These are phyloP conservation scores for Penicillium janthinellum DNA, from an alignment of 2,329 filamentous ascomycete species.

Conservation along the genomic window DNA sequence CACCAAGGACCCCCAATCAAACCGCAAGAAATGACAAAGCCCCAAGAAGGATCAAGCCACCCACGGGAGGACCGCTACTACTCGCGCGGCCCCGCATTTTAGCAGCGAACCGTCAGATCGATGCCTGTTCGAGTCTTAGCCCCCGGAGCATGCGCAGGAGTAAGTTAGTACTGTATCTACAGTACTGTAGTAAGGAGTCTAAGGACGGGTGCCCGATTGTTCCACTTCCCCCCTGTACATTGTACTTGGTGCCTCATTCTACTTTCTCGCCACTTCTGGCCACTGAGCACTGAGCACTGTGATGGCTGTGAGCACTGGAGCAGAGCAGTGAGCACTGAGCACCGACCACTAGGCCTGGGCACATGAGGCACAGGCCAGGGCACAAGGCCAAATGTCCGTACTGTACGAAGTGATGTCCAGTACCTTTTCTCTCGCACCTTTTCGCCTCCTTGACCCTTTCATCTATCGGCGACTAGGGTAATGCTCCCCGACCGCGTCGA, in stretches of 20 bases:
- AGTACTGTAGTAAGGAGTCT: too few species aligned
- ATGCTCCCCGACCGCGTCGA: conserved; percentile 24
- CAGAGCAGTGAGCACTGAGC: not conserved
- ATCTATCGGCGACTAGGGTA: conserved; percentile 18
- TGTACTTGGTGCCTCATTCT: conserved; percentile 2
- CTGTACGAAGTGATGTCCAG: not conserved
- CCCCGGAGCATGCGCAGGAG: conserved; percentile 13
- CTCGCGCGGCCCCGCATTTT: conserved; percentile 19
- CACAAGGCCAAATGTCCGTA: not conserved
- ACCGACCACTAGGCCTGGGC: not conserved
- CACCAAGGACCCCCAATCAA: not conserved
- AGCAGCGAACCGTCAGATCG: conserved; percentile 17
- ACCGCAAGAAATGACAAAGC: not conserved
- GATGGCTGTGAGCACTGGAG: not conserved
- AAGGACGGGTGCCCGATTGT: conserved; percentile 18
- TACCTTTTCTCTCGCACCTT: not conserved
- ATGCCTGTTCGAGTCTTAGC: conserved; percentile 17
- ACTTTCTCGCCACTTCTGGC: not conserved
- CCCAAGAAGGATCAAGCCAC: not conserved
- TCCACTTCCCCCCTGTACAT: conserved; percentile 1
- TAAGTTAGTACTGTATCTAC: too few species aligned
- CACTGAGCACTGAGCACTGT: not conserved
- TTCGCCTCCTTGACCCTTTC: not conserved
- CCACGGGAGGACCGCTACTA: conserved; percentile 3
- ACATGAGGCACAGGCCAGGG: not conserved